Base-by-base conservation (phyloP, 331 rosid species). In the Rhamnella rubrinervis region DNA sequence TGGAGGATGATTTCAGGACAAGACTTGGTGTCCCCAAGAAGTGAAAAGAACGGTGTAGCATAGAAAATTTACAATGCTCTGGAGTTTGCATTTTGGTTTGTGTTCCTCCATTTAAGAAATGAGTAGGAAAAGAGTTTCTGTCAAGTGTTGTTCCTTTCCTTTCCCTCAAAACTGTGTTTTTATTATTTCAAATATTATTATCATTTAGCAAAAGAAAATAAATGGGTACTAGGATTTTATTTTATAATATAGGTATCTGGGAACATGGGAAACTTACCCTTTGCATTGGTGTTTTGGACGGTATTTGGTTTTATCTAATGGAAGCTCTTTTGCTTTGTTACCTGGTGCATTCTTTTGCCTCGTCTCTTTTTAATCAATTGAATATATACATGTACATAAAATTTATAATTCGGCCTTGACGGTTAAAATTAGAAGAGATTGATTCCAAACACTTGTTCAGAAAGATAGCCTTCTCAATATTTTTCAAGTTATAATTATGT, bases 1-100 rank as follows among this genome's bases (percentile, higher is more conserved):
- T 83, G 87, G 87, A 83, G 82, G 84, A 83, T 4, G 87, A 83
- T 70, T 79, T 83, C 78, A 78, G 87, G 25, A 55, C 75, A 15
- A 70, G 87, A 20, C 87, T 83, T 62, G 75, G 74, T 4, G 84
- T 83, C 23, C 58, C 78, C 31, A 68, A 72, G 61, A 69, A 51
- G 39, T 51, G 68, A 18, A 25, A 26, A 26, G 0, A 59, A 53
- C 14, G 16, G 12, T 44, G 67, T 65, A 46, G 71, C 67, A 56
- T 70, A 70, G 26, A 63, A 14, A 44, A 44, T 21, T 21, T 28
- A 64, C 71, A 31, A 69, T 56, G 58, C 61, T 31, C 35, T 26
- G 64, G 71, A 55, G 71, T 61, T 21, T 55, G 71, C 25, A 11
- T 64, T 62, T 31, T 4, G 35, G 35, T 31, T 51, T 61, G 70